Conservation (phyloP, 2,329 filamentous ascomycete species). For the Coniochaeta prunicola region DNA sequence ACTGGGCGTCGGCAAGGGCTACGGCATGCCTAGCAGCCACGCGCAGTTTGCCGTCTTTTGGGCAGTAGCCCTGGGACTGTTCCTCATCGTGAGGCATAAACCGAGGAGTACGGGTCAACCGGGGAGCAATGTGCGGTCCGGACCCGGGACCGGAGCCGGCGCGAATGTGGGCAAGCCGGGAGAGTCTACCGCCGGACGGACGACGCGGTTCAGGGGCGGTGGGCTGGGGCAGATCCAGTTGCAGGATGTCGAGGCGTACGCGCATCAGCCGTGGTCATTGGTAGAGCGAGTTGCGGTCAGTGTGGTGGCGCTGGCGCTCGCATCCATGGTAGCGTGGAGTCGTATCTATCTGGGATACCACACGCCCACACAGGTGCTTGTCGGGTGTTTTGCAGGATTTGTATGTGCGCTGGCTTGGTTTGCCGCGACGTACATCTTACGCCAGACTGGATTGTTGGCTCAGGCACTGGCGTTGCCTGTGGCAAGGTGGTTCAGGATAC, state of each 20-base stretch:
- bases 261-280: constrained; percentile 50
- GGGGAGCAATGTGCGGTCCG: background rate
- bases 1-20: constrained; percentile 82
- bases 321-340: constrained; percentile 68
- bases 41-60: constrained; percentile 94
- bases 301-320: constrained; percentile 51
- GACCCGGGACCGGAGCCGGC: background rate
- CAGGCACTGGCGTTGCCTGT: constrained; percentile 64
- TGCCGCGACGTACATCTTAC: constrained; percentile 54
- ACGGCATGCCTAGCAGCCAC: constrained; percentile 94
- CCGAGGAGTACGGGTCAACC: constrained; percentile 33
- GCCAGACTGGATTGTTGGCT: constrained; percentile 61
- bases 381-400: constrained; percentile 64
- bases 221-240: background rate
- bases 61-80: constrained; percentile 74
- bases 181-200: background rate
- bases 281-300: constrained; percentile 50
- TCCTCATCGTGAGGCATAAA: constrained; percentile 73
- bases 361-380: constrained; percentile 79
- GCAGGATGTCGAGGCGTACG: constrained; percentile 20
- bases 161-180: constrained; percentile 3
- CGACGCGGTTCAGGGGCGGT: background rate
- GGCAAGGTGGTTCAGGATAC: constrained; percentile 60
- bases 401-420: constrained; percentile 76
- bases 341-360: constrained; percentile 91